A percentile compares a stretch with the other conserved stretches of the same genome.
These are phyloP conservation scores for Solanum hybrid DNA, from an alignment of 305 asterid genomes.

Conservation along the genomic window DNA sequence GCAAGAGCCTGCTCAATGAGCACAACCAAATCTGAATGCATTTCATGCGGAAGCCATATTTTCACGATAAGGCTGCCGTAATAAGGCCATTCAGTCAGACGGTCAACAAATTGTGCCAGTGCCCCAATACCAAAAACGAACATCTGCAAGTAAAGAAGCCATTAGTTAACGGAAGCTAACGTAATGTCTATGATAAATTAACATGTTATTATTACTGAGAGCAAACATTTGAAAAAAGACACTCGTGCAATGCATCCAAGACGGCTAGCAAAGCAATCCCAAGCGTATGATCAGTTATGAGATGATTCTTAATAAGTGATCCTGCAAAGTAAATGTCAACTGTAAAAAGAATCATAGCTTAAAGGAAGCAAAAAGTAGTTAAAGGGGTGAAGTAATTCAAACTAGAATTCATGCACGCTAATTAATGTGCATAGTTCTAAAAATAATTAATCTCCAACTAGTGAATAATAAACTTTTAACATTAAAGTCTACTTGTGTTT, in stretches of 20 bases:
- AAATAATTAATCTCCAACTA: not conserved
- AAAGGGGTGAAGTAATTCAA: not conserved
- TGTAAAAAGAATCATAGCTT: not conserved
- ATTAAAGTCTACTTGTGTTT: not conserved
- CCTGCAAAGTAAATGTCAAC: not conserved
- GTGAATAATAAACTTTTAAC: not conserved
- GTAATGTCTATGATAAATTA: not conserved
- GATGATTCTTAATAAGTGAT: not conserved
- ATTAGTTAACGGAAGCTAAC: no score
- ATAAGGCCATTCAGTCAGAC: not conserved
- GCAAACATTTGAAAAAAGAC: not conserved
- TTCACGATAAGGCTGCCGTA: not conserved
- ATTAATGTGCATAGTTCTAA: not conserved
- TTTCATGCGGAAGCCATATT: rapidly evolving
- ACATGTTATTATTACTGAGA: not conserved
- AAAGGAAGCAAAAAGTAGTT: not conserved
- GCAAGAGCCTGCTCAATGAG: not conserved
- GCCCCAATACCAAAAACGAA: not conserved
- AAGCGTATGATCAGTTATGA: not conserved
- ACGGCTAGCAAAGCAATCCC: not conserved
- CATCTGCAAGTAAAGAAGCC: not conserved
- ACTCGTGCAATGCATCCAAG: not conserved
- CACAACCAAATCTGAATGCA: not conserved
- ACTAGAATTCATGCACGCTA: not conserved
- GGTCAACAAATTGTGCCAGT: not conserved